These are phyloP conservation scores for Scedosporium boydii DNA, from an alignment of 2,329 filamentous ascomycete genomes.

Conservation along the genomic window DNA sequence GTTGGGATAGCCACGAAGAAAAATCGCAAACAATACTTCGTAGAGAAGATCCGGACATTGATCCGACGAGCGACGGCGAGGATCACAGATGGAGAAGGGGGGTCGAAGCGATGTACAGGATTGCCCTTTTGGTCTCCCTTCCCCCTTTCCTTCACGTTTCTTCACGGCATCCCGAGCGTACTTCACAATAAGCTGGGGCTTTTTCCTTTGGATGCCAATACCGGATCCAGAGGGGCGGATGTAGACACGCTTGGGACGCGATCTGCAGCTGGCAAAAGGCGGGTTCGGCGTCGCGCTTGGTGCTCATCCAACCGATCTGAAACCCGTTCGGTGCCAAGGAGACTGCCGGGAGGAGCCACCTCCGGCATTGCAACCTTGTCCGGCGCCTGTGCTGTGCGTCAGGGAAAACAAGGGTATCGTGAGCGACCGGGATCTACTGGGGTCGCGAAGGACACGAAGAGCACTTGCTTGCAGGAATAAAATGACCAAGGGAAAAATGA, in stretches of 20 bases:
- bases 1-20: background rate
- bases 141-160: no score
- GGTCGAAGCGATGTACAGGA: no score
- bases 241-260: background rate
- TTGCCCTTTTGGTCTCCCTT: no score
- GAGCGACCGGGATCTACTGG: no score
- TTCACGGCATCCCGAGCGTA: no score
- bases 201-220: background rate
- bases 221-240: background rate
- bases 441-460: background rate
- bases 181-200: background rate
- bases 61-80: no score
- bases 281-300: slow-evolving; percentile 2
- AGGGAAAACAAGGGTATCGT: no score
- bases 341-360: slow-evolving; percentile 20
- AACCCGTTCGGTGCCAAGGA: slow-evolving; percentile 6
- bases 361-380: slow-evolving; percentile 13
- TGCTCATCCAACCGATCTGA: slow-evolving; percentile 7
- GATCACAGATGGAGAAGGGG: no score
- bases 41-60: no score
- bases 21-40: no score
- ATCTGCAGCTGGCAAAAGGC: background rate
- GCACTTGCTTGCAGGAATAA: no score
- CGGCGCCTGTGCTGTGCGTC: background rate
- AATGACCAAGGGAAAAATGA: no score